Base-by-base conservation (phyloP, 768 basidiomycete species). In the Trametes sanguinea region DNA sequence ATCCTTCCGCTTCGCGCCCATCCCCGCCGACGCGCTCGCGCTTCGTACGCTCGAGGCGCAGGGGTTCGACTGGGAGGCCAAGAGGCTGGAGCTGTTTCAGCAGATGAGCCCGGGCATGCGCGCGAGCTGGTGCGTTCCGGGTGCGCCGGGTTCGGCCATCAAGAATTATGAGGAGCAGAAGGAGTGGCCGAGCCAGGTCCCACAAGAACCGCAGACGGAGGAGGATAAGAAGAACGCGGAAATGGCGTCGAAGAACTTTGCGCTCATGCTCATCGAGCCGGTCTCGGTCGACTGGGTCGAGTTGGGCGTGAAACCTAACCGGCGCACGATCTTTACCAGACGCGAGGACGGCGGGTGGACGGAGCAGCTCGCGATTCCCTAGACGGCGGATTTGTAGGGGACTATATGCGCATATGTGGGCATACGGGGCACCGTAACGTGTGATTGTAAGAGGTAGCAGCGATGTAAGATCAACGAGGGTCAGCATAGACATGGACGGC, bases 231-330 rank as follows among this genome's bases (percentile, higher is more conserved):
- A 69, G 71, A 75, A 81, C 54, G 77, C 83, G 77, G 78, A 83
- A 54, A 70, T 53, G 39, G 88, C 92, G 35, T 71, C 89, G 62
- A 65, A 72, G 8, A 89, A 90, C 68, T 94, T 92, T 66, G 85
- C 88, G 16, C 71, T 94, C 68, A 66, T 94, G 44, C 71, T 92
- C 10, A 76, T 94, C 33, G 91, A 94, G 67, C 88, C 91, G 1
- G 68, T 75, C 2, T 80, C 83, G 56, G 84, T 93, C 37, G 93
- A 95, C 70, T 83, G 82, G 74, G 69, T 87, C 14, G 89, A 89
- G 69, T 67, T 94, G 33, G 80, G 75, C 0, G 76, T 79, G 17
- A 59, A 75, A 27, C 89, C 88, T 8, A 82, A 91, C 65, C 78
- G 78, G 64, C 75, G 91, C 69, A 85, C 83, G 30, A 70, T 74